Evolutionary conservation across 352 stramenopile species (phyloP).

Genomic region (Globisporangium mamillatum): DNA sequence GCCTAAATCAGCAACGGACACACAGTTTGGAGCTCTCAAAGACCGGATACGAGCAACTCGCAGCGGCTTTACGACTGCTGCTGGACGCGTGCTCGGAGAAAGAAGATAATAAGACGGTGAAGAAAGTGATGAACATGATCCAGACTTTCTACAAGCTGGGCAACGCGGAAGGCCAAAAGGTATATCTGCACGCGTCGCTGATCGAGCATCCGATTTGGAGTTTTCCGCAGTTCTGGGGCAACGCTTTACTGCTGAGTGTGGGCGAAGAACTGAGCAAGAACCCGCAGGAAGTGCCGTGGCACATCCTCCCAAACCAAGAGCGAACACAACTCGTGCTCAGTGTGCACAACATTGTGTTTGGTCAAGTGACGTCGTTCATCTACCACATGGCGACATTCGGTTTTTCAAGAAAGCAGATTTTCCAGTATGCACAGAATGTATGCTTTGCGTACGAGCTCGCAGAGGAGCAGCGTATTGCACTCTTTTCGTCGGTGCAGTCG

Average conservation of each 20-base stretch:
- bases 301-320: constrained; percentile 51
- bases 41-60: constrained; percentile 54
- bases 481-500: constrained; percentile 58
- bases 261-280: constrained; percentile 78
- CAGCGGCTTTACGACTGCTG: constrained; percentile 50
- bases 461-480: constrained; percentile 73
- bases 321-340: constrained; percentile 69
- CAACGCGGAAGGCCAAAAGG: constrained; percentile 38
- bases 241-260: constrained; percentile 69
- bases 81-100: constrained; percentile 60
- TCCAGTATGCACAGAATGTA: constrained; percentile 72
- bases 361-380: constrained; percentile 67
- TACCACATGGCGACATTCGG: constrained; percentile 77
- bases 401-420: constrained; percentile 59
- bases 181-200: constrained; percentile 57
- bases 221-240: constrained; percentile 65
- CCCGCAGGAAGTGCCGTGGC: constrained; percentile 61
- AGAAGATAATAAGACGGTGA: constrained; percentile 63
- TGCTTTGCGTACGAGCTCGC: constrained; percentile 78
- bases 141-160: constrained; percentile 69
- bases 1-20: constrained; percentile 65
- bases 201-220: constrained; percentile 64
- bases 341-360: constrained; percentile 78
- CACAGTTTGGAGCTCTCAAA: constrained; percentile 53
- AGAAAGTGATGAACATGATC: constrained; percentile 82